phyloP scores from a whole-genome alignment of 2,329 filamentous ascomycete genomes.

The Fusarium acutatum region DNA sequence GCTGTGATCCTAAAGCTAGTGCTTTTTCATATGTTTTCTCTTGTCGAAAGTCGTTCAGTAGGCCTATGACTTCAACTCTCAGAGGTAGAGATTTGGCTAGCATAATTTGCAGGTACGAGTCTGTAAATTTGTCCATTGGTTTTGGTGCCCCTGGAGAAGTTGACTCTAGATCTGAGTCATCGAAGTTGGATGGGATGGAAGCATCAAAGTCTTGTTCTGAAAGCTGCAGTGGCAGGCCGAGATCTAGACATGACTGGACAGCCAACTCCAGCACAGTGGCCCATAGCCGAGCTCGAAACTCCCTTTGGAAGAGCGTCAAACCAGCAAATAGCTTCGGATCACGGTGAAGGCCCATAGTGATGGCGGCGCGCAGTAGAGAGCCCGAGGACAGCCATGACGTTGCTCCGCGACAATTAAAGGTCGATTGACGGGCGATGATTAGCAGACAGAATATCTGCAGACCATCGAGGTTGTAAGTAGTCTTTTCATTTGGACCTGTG shows the following conservation, averaged over 20 bases:
- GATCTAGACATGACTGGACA: slow-evolving; percentile 36
- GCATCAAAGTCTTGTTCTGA: slow-evolving; percentile 31
- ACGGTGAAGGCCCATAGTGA: slow-evolving; percentile 41
- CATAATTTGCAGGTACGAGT: slow-evolving; percentile 35
- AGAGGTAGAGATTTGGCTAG: slow-evolving; percentile 33
- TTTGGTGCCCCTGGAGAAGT: neutral
- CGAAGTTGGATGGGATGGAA: slow-evolving; percentile 31
- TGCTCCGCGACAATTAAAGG: slow-evolving; percentile 39
- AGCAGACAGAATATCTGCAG: slow-evolving; percentile 39
- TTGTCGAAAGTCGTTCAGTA: slow-evolving; percentile 36
- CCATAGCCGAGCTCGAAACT: slow-evolving; percentile 38
- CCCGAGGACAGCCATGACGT: slow-evolving; percentile 40
- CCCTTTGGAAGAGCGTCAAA: slow-evolving; percentile 29
- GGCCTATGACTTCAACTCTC: slow-evolving; percentile 29
- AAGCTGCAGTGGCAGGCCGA: slow-evolving; percentile 35
- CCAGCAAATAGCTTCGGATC: slow-evolving; percentile 33
- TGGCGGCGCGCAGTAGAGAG: slow-evolving; percentile 36
- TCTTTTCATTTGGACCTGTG: slow-evolving; percentile 37
- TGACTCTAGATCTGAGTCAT: slow-evolving; percentile 34
- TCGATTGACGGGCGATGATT: slow-evolving; percentile 37
- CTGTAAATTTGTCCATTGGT: slow-evolving; percentile 22
- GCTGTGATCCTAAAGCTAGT: slow-evolving; percentile 25
- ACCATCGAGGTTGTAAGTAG: slow-evolving; percentile 38
- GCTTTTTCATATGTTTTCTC: slow-evolving; percentile 35
- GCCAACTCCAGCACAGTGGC: slow-evolving; percentile 36